A percentile compares a stretch with the other conserved stretches of the same genome.
Conservation (phyloP, 78 protist genomes). For the Speleostelium caveatum region DNA sequence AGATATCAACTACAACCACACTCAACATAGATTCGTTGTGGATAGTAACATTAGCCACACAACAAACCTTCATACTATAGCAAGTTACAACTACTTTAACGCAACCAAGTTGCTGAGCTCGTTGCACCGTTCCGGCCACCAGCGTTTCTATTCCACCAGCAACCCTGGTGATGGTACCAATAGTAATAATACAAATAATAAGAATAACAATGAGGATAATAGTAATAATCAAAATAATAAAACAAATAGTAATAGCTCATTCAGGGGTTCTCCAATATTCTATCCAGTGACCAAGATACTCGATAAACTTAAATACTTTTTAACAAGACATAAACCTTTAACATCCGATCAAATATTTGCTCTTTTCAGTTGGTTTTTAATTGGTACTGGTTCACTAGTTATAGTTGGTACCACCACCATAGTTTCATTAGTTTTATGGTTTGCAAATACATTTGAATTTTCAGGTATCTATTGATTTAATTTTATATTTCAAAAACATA, state of each 20-base stretch:
- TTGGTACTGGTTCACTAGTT: slow-evolving; percentile 69
- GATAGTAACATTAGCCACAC: too few relatives aligned
- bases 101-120: too few relatives aligned
- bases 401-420: slow-evolving; percentile 60
- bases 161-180: too few relatives aligned
- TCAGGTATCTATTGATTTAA: slow-evolving; percentile 10
- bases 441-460: slow-evolving; percentile 69
- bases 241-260: background rate
- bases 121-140: too few relatives aligned
- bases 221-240: background rate
- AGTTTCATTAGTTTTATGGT: slow-evolving; percentile 45
- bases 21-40: too few relatives aligned
- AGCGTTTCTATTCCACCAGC: background rate
- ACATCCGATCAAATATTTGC: slow-evolving; percentile 68
- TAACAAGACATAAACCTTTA: slow-evolving; percentile 72
- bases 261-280: background rate
- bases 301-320: slow-evolving; percentile 29
- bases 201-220: background rate
- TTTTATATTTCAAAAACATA: background rate
- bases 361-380: slow-evolving; percentile 48
- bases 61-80: too few relatives aligned
- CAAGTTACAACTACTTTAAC: too few relatives aligned
- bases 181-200: background rate
- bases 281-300: background rate
- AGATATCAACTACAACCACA: too few relatives aligned